phyloP scores from a whole-genome alignment of 257 asterid species.

The Ehretia macrophylla region DNA sequence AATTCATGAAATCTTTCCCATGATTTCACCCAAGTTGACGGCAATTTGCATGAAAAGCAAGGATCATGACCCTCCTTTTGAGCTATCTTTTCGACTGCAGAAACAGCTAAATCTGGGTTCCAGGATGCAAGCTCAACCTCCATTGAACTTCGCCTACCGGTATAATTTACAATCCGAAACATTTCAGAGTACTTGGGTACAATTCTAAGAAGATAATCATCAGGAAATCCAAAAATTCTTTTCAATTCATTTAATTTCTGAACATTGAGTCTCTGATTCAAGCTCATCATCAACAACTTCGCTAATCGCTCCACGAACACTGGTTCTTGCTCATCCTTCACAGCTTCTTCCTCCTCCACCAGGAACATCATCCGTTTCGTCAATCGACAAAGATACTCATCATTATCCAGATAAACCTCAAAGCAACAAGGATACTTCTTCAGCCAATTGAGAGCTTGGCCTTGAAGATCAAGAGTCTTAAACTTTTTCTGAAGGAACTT shows the following conservation, averaged over 20 bases:
- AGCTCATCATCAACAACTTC: constrained; percentile 86
- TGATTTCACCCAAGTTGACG: constrained; percentile 67
- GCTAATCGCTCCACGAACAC: constrained; percentile 60
- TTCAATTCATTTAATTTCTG: constrained; percentile 60
- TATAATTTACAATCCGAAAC: constrained; percentile 56
- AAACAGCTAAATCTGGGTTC: constrained; percentile 58
- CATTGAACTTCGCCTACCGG: constrained; percentile 79
- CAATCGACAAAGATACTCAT: constrained; percentile 56
- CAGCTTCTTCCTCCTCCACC: constrained; percentile 79
- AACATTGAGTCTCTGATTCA: constrained; percentile 61
- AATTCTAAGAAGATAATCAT: constrained; percentile 77
- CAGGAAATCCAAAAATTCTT: constrained; percentile 78
- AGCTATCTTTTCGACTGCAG: constrained; percentile 55
- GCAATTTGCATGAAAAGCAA: constrained; percentile 61
- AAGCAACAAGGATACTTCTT: constrained; percentile 92
- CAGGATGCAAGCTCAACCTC: constrained; percentile 69
- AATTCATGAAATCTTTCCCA: constrained; percentile 76
- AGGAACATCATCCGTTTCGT: constrained; percentile 66
- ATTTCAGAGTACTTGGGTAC: constrained; percentile 70
- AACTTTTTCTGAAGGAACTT: constrained; percentile 73
- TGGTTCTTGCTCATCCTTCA: constrained; percentile 63
- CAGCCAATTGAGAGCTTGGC: constrained; percentile 81
- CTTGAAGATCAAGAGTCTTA: constrained; percentile 80
- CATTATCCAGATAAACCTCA: constrained; percentile 52
- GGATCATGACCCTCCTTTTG: constrained; percentile 44